Base-by-base conservation (phyloP, 225 moss, liverwort and hornwort species). In the Anthoceros angustus region DNA sequence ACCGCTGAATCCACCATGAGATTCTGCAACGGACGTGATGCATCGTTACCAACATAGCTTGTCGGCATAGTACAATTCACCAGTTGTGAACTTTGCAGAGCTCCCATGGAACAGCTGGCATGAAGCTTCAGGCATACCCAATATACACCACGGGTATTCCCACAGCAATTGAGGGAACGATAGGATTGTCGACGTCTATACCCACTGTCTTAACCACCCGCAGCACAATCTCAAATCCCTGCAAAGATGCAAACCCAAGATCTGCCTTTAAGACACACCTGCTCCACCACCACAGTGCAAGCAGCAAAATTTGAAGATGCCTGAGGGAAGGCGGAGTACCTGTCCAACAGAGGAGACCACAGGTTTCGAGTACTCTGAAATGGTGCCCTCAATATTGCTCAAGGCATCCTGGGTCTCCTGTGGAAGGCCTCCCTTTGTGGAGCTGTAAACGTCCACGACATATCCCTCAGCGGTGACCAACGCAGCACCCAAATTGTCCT, bases 101-200 rank as follows among this genome's bases (percentile, higher is more conserved):
- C 43, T 25, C 38, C 42, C 46, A 0, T 21, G 1, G 9, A n/a
- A 3, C 25, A 11, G 67, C 32, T 10, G 60, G 40, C 16, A 24
- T 18, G 14, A 20, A 14, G 16, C 25, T 20, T 50, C 16, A 70
- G 38, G 18, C 84, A 74, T 91, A 92, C 92, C 89, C 92, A 64
- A 98, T 42, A 72, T 84, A 84, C 39, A 92, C 74, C 39, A 87
- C 77, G 66, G 89, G 83, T 66, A 88, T 80, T 49, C 86, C 62
- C 43, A 86, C 74, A 74, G 87, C 63, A 69, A 89, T 25, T 39
- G 86, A 66, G 41, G 92, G 83, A 66, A 87, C 76, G 42, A 87
- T 66, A 62, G 92, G 89, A 75, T 92, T 89, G 14, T 89, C 84
- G 67, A 92, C 78, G 75, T 98, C 73, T 63, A 98, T 80, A 63